Base-by-base conservation (phyloP, 495 filamentous ascomycete species). In the Penicillium cataractarum region DNA sequence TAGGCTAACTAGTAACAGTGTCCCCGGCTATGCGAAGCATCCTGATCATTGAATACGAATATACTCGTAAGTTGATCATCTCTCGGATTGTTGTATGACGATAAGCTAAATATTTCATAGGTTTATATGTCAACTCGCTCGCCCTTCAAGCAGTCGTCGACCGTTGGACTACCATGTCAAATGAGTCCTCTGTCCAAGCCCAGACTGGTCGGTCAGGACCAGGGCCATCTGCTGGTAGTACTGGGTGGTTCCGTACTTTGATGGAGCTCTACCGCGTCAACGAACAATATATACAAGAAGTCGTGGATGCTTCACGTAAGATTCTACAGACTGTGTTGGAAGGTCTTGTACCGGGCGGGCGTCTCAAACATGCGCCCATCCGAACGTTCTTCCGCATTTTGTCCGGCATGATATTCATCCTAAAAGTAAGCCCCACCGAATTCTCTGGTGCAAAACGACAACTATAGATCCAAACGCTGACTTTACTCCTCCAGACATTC, bases 311-410 rank as follows among this genome's bases (percentile, higher is more conserved):
- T 19, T 90, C 91, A 31, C 88, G 95, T 22, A 93, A 88, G 58
- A 87, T 98, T 19, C 82, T 99, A 19, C 81, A 84, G 32, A 90
- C 88, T 0, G 93, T 98, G 0, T 87, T 96, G 7, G 88, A 98
- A 33, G 89, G 87, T 3, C 85, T 99, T 33, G 83, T 91, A 19
- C 92, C 93, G 0, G 86, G 84, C 3, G 91, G 90, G 50, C 92
- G 92, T 64, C 87, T 99, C 26, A 92, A 92, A 70, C 94, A 97
- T 69, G 92, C 91, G 0, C 93, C 95, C 0, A 93, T 97, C 22
- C 83, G 95, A 46, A 97, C 96, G 0, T 96, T 93, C 69, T 96
- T 97, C 80, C 88, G 95, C 51, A 96, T 99, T 70, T 85, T 98
- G 65, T 93, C 90, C 57, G 93, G 92, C 24, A 92, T 93, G 68